Base-by-base conservation (phyloP, 2,329 filamentous ascomycete genomes). In the Parafenestella ontariensis region DNA sequence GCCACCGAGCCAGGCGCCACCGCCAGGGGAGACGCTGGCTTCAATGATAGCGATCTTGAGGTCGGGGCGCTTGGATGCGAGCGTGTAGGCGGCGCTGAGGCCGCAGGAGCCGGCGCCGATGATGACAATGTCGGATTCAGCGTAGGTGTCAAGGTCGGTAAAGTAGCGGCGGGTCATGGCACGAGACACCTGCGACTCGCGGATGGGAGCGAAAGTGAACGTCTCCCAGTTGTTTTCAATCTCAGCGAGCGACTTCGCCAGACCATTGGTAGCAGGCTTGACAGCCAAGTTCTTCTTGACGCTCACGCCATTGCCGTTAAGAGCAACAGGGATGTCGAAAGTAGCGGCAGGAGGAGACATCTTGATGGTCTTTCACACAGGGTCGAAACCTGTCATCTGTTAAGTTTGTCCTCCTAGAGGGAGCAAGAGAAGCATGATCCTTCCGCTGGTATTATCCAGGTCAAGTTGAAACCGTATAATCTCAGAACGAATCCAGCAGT, bases 391-490 rank as follows among this genome's bases (percentile, higher is more conserved):
- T 75, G 54, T 29, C 17, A 65, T 33, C 46, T 54, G 70, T 75
- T 70, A 74, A 71, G 67, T 42, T 24, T 67, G 61, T 66, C 66
- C 56, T 28, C 9, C 33, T 1, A 29, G 44, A 48, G 70, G 68
- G 74, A 74, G 69, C 76, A 62, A 78, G 81, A 81, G 84, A 62
- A 85, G 91, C 91, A 96, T 96, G 92, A 95, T 96, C 89, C 92
- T 96, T 95, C 92, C 92, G 92, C 92, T 92, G 90, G 91, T 91
- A 95, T 95, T 94, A 94, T 93, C 91, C 90, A 91, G 90, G 93
- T 94, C 91, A 94, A 94, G 90, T 94, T 92, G 81, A 83, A 82
- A 89, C 91, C 90, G 91, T 95, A 89, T 95, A 87, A 87, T 95
- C 90, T 94, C 89, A 91, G 86, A 83, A 80, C 81, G 77, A 79